Conservation (phyloP, 2,329 filamentous ascomycete species). For the Stachybotrys chartarum region DNA sequence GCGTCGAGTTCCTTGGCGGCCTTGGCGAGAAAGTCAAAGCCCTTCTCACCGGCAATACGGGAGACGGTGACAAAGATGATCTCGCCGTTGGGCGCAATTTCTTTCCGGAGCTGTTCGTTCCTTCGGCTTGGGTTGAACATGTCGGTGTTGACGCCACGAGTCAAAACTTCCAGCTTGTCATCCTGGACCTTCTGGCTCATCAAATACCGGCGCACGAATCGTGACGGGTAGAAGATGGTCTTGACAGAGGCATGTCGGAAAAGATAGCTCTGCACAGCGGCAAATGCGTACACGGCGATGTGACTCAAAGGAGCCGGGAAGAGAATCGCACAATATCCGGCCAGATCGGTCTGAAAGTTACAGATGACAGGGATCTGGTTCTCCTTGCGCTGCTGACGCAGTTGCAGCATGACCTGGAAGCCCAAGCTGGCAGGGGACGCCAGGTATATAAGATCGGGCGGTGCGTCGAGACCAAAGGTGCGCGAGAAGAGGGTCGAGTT, state of each 20-base stretch:
- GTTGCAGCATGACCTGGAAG: constrained; percentile 64
- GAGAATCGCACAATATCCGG: constrained; percentile 62
- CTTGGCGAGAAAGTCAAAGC: constrained; percentile 59
- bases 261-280: constrained; percentile 57
- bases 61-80: constrained; percentile 60
- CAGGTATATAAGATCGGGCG: constrained; percentile 61
- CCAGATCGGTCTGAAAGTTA: constrained; percentile 67
- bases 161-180: constrained; percentile 52
- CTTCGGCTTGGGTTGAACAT: constrained; percentile 50
- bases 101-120: constrained; percentile 41
- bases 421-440: constrained; percentile 63
- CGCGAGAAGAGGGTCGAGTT: constrained; percentile 52
- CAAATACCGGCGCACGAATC: constrained; percentile 55
- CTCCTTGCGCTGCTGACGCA: constrained; percentile 49
- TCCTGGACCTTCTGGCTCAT: constrained; percentile 46
- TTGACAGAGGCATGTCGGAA: constrained; percentile 55
- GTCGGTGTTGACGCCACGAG: constrained; percentile 57
- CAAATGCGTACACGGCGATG: constrained; percentile 55
- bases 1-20: constrained; percentile 47
- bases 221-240: constrained; percentile 63
- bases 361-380: constrained; percentile 53
- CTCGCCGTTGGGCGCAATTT: constrained; percentile 55
- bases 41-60: constrained; percentile 62
- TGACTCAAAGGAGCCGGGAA: constrained; percentile 55
- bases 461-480: constrained; percentile 44